Conservation (phyloP, 2,329 filamentous ascomycete genomes). For the Paracamarosporium sp. region DNA sequence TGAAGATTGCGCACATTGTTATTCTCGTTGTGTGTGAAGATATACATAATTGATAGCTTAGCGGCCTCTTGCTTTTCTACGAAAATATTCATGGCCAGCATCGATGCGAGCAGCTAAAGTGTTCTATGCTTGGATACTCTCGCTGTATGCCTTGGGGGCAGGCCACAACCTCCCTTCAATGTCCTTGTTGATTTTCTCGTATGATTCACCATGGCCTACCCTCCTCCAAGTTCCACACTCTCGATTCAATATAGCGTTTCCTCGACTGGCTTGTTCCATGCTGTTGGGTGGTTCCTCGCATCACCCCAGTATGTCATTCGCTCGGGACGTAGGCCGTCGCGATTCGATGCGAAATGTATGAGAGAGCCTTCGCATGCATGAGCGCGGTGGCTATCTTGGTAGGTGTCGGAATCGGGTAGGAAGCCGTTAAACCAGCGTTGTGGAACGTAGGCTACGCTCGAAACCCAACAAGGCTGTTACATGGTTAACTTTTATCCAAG, state of each 20-base stretch:
- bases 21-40: no score
- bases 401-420: slow-evolving; percentile 10
- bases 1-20: no score
- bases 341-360: slow-evolving; percentile 24
- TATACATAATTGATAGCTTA: no score
- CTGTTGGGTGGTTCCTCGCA: slow-evolving; percentile 15
- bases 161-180: slow-evolving; percentile 12
- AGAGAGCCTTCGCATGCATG: slow-evolving; percentile 17
- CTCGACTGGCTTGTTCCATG: slow-evolving; percentile 20
- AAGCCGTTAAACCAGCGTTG: slow-evolving; percentile 41
- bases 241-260: slow-evolving; percentile 19
- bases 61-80: no score
- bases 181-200: slow-evolving; percentile 16
- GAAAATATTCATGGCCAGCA: no score
- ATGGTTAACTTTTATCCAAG: background rate
- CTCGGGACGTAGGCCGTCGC: slow-evolving; percentile 20
- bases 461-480: slow-evolving; percentile 20
- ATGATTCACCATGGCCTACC: slow-evolving; percentile 13
- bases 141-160: no score
- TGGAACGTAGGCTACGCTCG: slow-evolving; percentile 28
- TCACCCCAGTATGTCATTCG: slow-evolving; percentile 21
- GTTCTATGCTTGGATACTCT: background rate
- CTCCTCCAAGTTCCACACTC: slow-evolving; percentile 22
- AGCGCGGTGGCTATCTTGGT: background rate
- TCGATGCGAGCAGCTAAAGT: no score